Evolutionary conservation across 306 rosid species (phyloP).

Genomic region (Oemleria cerasiformis): DNA sequence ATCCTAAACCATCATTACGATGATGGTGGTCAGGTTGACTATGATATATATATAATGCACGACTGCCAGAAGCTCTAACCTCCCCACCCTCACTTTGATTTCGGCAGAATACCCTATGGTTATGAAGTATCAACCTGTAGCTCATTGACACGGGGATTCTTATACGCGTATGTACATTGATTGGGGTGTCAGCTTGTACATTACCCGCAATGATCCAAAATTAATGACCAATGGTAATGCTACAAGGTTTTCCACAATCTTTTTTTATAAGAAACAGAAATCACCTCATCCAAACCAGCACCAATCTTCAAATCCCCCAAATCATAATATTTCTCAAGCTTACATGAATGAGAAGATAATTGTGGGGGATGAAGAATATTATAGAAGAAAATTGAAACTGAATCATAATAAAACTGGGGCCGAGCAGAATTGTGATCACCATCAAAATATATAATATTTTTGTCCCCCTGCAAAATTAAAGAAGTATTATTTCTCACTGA

Average conservation of each 20-base stretch:
- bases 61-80: neutral
- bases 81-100: neutral
- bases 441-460: conserved; percentile 71
- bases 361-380: conserved; percentile 86
- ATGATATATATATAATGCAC: neutral
- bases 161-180: neutral
- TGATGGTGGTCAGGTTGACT: neutral
- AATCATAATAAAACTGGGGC: conserved; percentile 87
- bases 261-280: conserved; percentile 10
- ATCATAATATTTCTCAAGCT: conserved; percentile 71
- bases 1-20: neutral
- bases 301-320: conserved; percentile 66
- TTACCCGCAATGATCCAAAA: neutral
- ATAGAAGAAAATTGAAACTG: conserved; percentile 85
- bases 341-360: conserved; percentile 40
- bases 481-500: conserved; percentile 12
- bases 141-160: neutral
- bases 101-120: neutral
- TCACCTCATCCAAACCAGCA: conserved; percentile 71
- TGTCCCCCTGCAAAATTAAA: conserved; percentile 71
- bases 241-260: neutral
- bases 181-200: neutral
- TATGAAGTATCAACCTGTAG: neutral
- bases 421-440: conserved; percentile 98
- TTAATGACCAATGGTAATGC: neutral